These are phyloP conservation scores for Marsdenia floribunda DNA, from an alignment of 257 asterid genomes.

Conservation along the genomic window DNA sequence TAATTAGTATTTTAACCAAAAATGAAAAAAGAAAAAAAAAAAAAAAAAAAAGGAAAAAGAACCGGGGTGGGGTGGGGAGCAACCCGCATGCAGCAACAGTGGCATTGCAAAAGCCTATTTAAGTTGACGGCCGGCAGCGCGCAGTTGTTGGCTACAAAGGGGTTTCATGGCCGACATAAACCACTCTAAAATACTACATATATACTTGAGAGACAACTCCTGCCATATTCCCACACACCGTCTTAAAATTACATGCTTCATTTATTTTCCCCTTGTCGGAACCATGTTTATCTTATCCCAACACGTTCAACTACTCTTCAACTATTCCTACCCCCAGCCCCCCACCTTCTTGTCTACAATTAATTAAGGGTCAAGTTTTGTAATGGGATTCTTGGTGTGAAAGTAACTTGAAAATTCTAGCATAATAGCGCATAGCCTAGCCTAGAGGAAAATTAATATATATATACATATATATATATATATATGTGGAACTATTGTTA, in stretches of 20 bases:
- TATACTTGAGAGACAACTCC: conserved; percentile 12
- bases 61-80: too few relatives aligned
- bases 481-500: too few relatives aligned
- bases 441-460: too few relatives aligned
- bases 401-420: background rate
- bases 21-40: too few relatives aligned
- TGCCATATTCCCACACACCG: conserved; percentile 13
- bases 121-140: background rate
- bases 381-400: background rate
- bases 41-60: too few relatives aligned
- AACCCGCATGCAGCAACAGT: too few relatives aligned
- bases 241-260: background rate
- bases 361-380: too few relatives aligned
- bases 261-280: conserved; percentile 5
- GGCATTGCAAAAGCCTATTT: too few relatives aligned
- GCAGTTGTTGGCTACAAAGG: background rate
- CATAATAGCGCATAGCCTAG: too few relatives aligned
- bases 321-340: background rate
- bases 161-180: conserved; percentile 10
- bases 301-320: background rate
- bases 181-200: background rate
- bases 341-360: background rate
- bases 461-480: too few relatives aligned
- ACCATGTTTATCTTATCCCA: conserved; percentile 2
- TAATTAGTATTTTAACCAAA: background rate